Evolutionary conservation across 1,284 basidiomycete genomes (phyloP).

Genomic region (Sporisorium iseilematis-ciliati): DNA sequence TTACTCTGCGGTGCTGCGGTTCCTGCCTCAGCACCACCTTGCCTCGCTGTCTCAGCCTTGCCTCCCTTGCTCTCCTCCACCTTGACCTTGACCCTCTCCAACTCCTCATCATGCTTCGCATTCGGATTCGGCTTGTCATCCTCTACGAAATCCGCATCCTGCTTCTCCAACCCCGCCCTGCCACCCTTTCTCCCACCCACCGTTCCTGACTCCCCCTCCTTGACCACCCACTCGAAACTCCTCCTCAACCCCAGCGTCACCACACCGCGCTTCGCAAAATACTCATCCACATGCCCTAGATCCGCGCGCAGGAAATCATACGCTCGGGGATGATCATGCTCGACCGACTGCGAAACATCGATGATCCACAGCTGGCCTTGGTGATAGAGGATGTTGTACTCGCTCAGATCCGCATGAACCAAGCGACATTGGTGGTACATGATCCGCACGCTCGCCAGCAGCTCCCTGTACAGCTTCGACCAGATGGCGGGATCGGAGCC

Average conservation of each 20-base stretch:
- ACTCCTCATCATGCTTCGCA: slow-evolving; percentile 20
- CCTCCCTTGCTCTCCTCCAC: neutral
- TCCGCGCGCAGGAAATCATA: slow-evolving; percentile 91
- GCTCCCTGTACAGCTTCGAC: slow-evolving; percentile 79
- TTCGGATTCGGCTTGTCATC: slow-evolving; percentile 34
- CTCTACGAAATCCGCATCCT: slow-evolving; percentile 35
- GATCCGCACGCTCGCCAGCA: slow-evolving; percentile 82
- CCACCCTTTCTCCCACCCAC: slow-evolving; percentile 41
- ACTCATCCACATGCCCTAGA: slow-evolving; percentile 92
- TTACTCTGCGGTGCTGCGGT: slow-evolving; percentile 6
- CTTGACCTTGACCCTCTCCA: neutral
- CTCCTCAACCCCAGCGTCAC: slow-evolving; percentile 82
- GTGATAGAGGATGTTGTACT: slow-evolving; percentile 93
- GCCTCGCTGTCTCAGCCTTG: neutral
- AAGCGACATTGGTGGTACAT: slow-evolving; percentile 92
- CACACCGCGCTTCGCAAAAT: slow-evolving; percentile 81
- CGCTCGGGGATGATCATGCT: slow-evolving; percentile 93
- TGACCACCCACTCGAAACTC: slow-evolving; percentile 78
- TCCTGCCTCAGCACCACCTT: neutral
- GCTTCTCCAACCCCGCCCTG: slow-evolving; percentile 57
- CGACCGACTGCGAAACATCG: slow-evolving; percentile 98
- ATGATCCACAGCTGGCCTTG: slow-evolving; percentile 86
- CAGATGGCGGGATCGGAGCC: slow-evolving; percentile 28
- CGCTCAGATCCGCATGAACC: slow-evolving; percentile 96
- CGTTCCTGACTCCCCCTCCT: slow-evolving; percentile 13